Percentiles rank a stretch among this genome's conserved stretches.
These are phyloP conservation scores for Fusarium lyarnte DNA, from an alignment of 2,329 filamentous ascomycete genomes.

Conservation along the genomic window DNA sequence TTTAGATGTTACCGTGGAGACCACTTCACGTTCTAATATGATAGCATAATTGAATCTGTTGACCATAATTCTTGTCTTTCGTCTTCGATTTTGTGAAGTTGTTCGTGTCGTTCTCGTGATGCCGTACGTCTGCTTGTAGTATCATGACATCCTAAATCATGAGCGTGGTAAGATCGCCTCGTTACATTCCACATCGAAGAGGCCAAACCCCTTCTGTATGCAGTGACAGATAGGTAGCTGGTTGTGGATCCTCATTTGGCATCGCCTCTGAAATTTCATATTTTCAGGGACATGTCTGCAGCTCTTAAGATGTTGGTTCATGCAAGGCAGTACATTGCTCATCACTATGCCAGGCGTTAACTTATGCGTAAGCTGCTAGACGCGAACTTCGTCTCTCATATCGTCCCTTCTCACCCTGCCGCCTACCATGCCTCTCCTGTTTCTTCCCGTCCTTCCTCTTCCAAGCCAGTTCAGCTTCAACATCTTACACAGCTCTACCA, in stretches of 20 bases:
- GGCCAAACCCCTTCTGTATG: background rate
- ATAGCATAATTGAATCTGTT: background rate
- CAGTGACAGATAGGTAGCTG: background rate
- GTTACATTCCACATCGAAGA: background rate
- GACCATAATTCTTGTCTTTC: background rate
- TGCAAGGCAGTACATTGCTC: background rate
- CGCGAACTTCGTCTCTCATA: constrained; percentile 54
- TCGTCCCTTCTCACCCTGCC: constrained; percentile 62
- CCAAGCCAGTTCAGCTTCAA: constrained; percentile 98
- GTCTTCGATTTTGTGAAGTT: background rate
- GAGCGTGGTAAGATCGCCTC: background rate
- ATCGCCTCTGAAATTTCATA: background rate
- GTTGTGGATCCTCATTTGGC: background rate
- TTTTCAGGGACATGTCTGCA: background rate
- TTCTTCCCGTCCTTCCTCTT: constrained; percentile 85
- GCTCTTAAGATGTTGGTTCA: background rate
- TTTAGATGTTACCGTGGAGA: background rate
- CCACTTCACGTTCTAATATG: background rate
- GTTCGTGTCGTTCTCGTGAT: background rate
- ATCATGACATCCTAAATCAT: background rate
- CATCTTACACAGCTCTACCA: constrained; percentile 84
- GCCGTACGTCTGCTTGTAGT: background rate
- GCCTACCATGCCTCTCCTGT: constrained; percentile 89
- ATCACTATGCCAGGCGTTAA: background rate
- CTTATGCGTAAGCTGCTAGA: background rate